Base-by-base conservation (phyloP, 305 asterid species). In the Striga hermonthica region DNA sequence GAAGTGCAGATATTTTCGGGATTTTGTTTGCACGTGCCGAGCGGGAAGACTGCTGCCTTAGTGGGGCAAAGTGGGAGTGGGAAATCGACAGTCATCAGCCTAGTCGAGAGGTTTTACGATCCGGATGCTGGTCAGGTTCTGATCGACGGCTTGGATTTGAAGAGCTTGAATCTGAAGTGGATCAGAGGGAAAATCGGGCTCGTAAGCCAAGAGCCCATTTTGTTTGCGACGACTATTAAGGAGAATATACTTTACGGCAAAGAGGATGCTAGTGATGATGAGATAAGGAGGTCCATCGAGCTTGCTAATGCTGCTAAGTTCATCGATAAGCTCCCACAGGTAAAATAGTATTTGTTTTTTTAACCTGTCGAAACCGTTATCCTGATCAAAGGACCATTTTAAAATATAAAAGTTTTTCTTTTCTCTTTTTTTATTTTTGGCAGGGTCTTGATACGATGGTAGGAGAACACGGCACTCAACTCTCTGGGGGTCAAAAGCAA, bases 401-500 rank as follows among this genome's bases (percentile, higher is more conserved):
- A n/a, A n/a, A n/a, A n/a, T n/a, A n/a, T n/a, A n/a, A n/a, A n/a
- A n/a, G n/a, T n/a, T n/a, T n/a, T n/a, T n/a, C n/a, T n/a, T n/a
- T n/a, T n/a, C n/a, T n/a, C n/a, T n/a, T n/a, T n/a, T n/a, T 10
- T 10, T 41, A 50, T 39, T 39, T 39, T 39, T 35, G 62, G 53
- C 74, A 90, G 97, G 93, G 97, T 45, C 86, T 88, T 37, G 87
- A 86, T 67, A 86, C 95, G 0, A 83, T 79, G 89, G 97, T 84
- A 62, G 97, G 97, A 0, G 96, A 91, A 68, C 97, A 81, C 37
- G 97, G 97, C n/a, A 81, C 97, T 63, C 91, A 83, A 65, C 80
- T 91, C 45, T 91, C 96, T 0, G 97, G 97, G 4, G 97, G 97
- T 47, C 97, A 90, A 69, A 90, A 90, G 78, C 97, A 90, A 67